Evolutionary conservation across 108 stramenopile genomes (phyloP).

Genomic region (Cyclotella sp.): DNA sequence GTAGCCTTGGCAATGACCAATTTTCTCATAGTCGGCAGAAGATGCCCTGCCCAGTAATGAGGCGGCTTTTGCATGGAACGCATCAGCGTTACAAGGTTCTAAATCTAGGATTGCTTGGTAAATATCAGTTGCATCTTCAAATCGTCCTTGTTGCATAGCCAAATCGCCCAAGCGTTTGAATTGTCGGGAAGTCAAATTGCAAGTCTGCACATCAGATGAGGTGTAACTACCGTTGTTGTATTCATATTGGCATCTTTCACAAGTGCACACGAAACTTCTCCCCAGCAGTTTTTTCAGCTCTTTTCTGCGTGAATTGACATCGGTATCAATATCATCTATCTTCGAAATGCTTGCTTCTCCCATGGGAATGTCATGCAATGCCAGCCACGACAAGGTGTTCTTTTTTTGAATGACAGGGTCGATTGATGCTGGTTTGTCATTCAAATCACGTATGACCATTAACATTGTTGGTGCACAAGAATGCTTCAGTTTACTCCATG

Average conservation of each 20-base stretch:
- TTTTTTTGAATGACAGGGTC: background rate
- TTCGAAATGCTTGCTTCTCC: constrained; percentile 41
- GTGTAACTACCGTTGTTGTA: background rate
- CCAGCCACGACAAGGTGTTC: constrained; percentile 35
- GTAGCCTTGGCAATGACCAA: constrained; percentile 60
- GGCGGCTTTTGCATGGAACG: constrained; percentile 51
- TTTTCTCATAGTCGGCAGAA: constrained; percentile 32
- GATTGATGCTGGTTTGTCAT: background rate
- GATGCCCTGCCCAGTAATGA: constrained; percentile 38
- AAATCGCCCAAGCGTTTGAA: constrained; percentile 62
- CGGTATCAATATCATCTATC: constrained; percentile 23
- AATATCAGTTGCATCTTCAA: constrained; percentile 53
- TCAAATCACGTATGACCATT: constrained; percentile 5
- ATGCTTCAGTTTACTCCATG: constrained; percentile 27
- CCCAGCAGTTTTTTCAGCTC: constrained; percentile 42
- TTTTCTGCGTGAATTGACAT: constrained; percentile 20
- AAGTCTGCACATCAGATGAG: background rate
- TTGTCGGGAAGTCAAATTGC: constrained; percentile 8
- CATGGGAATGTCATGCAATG: constrained; percentile 32
- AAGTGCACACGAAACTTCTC: constrained; percentile 40
- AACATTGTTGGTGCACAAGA: constrained; percentile 49
- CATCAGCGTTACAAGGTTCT: constrained; percentile 46
- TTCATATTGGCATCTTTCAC: constrained; percentile 53
- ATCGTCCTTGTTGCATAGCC: constrained; percentile 66
- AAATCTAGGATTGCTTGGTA: constrained; percentile 47